Conservation (phyloP, 495 filamentous ascomycete genomes). For the Penicillium desertorum region DNA sequence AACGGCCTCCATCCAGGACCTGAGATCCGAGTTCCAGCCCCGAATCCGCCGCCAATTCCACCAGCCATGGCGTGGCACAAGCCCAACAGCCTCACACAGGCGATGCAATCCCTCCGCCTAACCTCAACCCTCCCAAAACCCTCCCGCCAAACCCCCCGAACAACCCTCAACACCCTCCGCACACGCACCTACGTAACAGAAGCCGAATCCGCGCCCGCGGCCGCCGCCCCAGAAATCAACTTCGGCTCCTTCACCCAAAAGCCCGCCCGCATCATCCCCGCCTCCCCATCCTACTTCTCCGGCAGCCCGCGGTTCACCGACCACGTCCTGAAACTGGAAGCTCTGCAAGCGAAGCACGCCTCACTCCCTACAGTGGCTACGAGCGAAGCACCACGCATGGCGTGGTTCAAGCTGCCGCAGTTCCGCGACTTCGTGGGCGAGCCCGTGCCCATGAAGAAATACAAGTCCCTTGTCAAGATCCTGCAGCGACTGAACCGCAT, state of each 20-base stretch:
- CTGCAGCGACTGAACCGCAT: conserved; percentile 83
- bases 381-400: conserved; percentile 67
- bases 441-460: conserved; percentile 73
- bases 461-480: conserved; percentile 68
- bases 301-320: conserved; percentile 83
- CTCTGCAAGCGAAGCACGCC: conserved; percentile 66
- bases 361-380: conserved; percentile 65
- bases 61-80: conserved; percentile 38
- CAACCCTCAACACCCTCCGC: conserved; percentile 15
- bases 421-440: conserved; percentile 76
- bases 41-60: conserved; percentile 4
- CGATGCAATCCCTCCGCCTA: conserved; percentile 41
- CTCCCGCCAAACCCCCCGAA: conserved; percentile 11
- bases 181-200: conserved; percentile 37
- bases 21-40: background rate
- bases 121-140: conserved; percentile 20
- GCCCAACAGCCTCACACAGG: conserved; percentile 39
- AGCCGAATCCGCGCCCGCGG: conserved; percentile 8
- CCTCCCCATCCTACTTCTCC: conserved; percentile 92
- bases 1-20: conserved; percentile 6
- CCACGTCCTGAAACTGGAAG: conserved; percentile 68
- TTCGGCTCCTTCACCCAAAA: conserved; percentile 29
- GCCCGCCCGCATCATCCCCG: conserved; percentile 71
- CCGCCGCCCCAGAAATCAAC: conserved; percentile 49
- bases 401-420: conserved; percentile 79